phyloP scores from a whole-genome alignment of 148 eudicot genomes.

The Rhododendron ovatum region DNA sequence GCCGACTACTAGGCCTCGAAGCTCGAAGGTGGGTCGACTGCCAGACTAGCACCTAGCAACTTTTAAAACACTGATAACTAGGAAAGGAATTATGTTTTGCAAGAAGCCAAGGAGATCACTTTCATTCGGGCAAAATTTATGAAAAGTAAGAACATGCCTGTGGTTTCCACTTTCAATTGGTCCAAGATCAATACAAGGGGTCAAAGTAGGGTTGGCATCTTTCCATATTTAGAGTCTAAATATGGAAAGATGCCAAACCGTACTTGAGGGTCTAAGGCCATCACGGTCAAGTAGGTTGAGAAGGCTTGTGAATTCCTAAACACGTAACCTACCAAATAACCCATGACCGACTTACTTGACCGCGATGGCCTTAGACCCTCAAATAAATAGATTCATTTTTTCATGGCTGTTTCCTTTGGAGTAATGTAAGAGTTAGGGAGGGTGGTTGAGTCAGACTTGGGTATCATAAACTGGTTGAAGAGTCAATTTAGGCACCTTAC shows the following conservation, averaged over 20 bases:
- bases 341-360: neutral
- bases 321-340: neutral
- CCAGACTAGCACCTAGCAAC: too few species aligned
- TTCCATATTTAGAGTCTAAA: neutral
- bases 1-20: too few species aligned
- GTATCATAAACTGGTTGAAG: neutral
- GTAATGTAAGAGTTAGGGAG: neutral
- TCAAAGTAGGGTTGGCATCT: neutral
- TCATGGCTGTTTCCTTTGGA: neutral
- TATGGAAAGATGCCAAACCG: too few species aligned
- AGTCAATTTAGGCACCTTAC: slow-evolving; percentile 1
- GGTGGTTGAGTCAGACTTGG: neutral
- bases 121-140: neutral
- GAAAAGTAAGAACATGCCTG: neutral
- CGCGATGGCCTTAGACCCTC: neutral
- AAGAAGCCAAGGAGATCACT: neutral
- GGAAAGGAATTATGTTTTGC: neutral
- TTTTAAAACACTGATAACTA: neutral
- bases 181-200: neutral
- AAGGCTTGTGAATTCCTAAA: neutral
- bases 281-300: neutral
- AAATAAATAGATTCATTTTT: neutral
- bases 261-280: too few species aligned
- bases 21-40: too few species aligned
- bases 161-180: neutral